These are phyloP conservation scores for Ophiosphaerella herpotricha DNA, from an alignment of 2,329 filamentous ascomycete species.

Conservation along the genomic window DNA sequence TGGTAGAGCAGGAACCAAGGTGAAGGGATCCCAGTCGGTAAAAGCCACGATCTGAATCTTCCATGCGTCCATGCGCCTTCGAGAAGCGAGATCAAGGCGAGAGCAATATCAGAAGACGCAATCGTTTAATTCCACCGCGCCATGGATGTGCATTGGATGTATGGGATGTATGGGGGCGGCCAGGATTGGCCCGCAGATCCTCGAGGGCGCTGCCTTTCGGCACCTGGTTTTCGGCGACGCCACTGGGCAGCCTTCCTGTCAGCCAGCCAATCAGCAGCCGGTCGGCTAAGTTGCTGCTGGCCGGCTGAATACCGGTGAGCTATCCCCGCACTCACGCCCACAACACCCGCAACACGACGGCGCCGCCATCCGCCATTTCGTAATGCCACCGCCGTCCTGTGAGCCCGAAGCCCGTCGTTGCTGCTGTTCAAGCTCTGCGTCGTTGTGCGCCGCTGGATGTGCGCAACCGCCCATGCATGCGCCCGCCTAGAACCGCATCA, in stretches of 20 bases:
- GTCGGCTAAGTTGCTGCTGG: not conserved
- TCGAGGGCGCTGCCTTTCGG: conserved; percentile 10
- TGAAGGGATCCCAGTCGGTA: conserved; percentile 31
- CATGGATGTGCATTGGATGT: conserved; percentile 19
- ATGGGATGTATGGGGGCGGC: not conserved
- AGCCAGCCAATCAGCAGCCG: conserved; percentile 1
- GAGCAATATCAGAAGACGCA: conserved; percentile 38
- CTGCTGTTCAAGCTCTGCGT: too few relatives aligned
- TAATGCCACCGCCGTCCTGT: conserved; percentile 20
- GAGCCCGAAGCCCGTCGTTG: conserved; percentile 11
- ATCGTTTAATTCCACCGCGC: conserved; percentile 32
- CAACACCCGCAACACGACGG: conserved; percentile 12
- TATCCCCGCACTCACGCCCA: too few relatives aligned
- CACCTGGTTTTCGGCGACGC: conserved; percentile 9
- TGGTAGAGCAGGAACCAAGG: not conserved
- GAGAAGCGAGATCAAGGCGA: conserved; percentile 45
- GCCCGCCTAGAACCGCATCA: too few relatives aligned
- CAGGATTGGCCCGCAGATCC: conserved; percentile 37
- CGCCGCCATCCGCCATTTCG: conserved; percentile 6
- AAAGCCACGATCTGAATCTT: conserved; percentile 41
- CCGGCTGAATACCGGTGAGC: not conserved
- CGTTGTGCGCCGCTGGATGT: too few relatives aligned
- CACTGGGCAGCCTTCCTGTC: not conserved
- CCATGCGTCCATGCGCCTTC: conserved; percentile 45
- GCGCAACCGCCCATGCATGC: too few relatives aligned